Conservation (phyloP, 352 stramenopile species). For the Globisporangium sylvaticum region DNA sequence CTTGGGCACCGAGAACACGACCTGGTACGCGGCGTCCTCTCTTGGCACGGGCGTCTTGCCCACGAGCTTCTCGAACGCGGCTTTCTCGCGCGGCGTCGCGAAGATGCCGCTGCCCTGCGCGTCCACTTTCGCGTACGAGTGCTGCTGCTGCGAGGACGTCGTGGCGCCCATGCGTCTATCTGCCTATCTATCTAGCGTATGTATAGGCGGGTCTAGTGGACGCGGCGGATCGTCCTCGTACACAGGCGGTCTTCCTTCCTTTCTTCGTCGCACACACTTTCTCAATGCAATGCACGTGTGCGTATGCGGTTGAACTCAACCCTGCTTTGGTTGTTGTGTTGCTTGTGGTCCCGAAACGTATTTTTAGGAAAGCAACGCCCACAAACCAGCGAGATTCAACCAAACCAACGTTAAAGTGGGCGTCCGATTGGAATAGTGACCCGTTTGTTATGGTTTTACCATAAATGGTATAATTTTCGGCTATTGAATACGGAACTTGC, state of each 20-base stretch:
- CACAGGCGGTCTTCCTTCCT: neutral
- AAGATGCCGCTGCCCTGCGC: constrained; percentile 32
- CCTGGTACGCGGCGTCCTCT: constrained; percentile 51
- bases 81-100: constrained; percentile 42
- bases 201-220: neutral
- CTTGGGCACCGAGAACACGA: constrained; percentile 36
- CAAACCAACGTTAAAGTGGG: neutral
- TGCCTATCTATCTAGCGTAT: neutral
- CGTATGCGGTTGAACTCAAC: neutral
- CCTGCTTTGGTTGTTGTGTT: neutral
- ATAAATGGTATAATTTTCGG: neutral
- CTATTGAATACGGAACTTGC: constrained; percentile 38
- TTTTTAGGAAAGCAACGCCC: neutral
- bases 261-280: neutral
- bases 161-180: constrained; percentile 35
- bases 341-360: neutral
- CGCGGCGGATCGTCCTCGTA: too few species aligned
- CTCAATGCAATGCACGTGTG: neutral
- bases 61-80: constrained; percentile 75
- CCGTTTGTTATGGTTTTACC: neutral
- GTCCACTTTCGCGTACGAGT: constrained; percentile 13
- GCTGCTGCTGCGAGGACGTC: constrained; percentile 24
- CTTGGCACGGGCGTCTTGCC: constrained; percentile 37
- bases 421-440: neutral
- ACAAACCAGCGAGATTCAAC: neutral